Conservation (phyloP, 169 alveolate species). For the Neospora caninum region DNA sequence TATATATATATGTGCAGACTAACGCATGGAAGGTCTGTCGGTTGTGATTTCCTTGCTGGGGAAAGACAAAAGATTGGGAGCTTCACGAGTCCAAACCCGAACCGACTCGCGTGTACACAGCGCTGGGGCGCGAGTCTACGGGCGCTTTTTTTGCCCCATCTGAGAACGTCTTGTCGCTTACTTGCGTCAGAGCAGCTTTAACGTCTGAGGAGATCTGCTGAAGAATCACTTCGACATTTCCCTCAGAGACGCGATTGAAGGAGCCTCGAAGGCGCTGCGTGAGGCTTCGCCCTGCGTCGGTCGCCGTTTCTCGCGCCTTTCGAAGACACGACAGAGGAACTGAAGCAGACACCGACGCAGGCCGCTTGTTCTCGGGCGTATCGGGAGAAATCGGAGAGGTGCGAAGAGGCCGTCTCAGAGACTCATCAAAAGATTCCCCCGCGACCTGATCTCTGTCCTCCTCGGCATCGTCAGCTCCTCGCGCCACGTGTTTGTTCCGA, state of each 20-base stretch:
- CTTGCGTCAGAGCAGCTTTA: not conserved
- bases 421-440: not conserved
- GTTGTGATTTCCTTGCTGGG: too few relatives aligned
- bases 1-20: too few relatives aligned
- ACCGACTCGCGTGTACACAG: too few relatives aligned
- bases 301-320: not conserved
- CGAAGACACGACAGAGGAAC: not conserved
- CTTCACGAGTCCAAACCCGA: too few relatives aligned
- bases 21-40: not conserved
- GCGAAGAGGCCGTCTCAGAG: too few relatives aligned
- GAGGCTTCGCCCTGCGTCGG: not conserved
- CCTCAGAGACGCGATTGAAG: slow-evolving; percentile 62
- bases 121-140: not conserved
- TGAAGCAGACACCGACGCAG: not conserved
- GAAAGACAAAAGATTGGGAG: too few relatives aligned
- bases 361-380: too few relatives aligned
- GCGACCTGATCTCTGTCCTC: not conserved
- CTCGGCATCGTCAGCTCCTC: not conserved
- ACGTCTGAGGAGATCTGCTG: slow-evolving; percentile 28
- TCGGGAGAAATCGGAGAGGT: too few relatives aligned
- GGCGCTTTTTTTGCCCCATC: too few relatives aligned
- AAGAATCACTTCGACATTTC: slow-evolving; percentile 46
- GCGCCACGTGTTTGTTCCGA: not conserved
- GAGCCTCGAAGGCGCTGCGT: slow-evolving; percentile 4
- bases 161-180: not conserved